Base-by-base conservation (phyloP, 306 rosid species). In the Boehmeria nivea region DNA sequence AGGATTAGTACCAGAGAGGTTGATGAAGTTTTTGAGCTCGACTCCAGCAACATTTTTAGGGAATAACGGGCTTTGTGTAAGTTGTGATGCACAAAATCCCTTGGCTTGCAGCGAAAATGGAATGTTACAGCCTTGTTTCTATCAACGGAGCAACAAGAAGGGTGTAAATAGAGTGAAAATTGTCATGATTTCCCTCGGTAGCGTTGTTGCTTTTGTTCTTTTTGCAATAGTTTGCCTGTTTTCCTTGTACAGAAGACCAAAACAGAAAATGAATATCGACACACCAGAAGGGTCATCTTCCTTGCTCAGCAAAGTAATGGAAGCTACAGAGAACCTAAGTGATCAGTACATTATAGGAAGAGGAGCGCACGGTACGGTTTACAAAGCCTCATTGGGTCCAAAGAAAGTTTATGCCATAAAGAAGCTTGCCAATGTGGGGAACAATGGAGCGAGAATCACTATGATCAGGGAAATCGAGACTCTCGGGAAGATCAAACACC, bases 311-410 rank as follows among this genome's bases (percentile, higher is more conserved):
- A 51, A 68, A 68, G 83, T 80, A 12, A 65, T 84, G 81, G 69
- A 80, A 59, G 94, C 85, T 22, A 86, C 97, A 9, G 76, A 2
- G 6, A 80, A 86, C 53, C 72, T 90, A 11, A 72, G 70, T 52
- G 94, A 80, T 18, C 61, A 37, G 44, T 76, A 67, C 71, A 26
- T 90, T 18, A 77, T 90, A 5, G 97, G 97, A n/a, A 74, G 76
- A 76, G 97, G 97, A 70, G 86, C 88, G 12, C 95, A 90, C 53
- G 95, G 97, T 73, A 70, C 74, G 40, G 94, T 90, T 37, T 90
- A 90, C 42, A 84, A 76, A 75, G 95, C 88, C 47, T 38, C 57
- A 13, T 31, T 80, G 21, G 68, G 64, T 51, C 69, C 82, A 15
- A 64, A 73, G 64, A 43, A 61, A 44, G 74, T 59, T 60, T 83